A percentile compares a stretch with the other conserved stretches of the same genome.
These are phyloP conservation scores for Penicillium sp. DNA, from an alignment of 2,329 filamentous ascomycete genomes.

Conservation along the genomic window DNA sequence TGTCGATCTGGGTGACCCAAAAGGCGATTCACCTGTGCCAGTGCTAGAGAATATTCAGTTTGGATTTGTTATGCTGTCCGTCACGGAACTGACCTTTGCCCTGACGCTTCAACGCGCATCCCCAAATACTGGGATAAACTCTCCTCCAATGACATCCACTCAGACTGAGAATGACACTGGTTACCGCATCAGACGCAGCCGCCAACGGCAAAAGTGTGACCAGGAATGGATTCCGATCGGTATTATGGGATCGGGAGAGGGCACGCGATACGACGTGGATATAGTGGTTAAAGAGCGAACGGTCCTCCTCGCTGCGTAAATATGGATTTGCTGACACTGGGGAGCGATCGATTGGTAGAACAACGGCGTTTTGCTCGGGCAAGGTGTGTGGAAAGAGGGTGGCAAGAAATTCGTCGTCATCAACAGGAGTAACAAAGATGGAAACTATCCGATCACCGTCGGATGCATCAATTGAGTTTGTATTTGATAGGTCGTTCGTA, in stretches of 20 bases:
- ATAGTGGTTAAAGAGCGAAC: conserved; percentile 36
- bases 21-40: conserved; percentile 28
- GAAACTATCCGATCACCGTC: conserved; percentile 14
- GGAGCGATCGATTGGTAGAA: conserved; percentile 12
- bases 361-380: conserved; percentile 6
- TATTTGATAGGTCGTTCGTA: background rate
- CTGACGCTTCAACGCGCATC: conserved; percentile 29
- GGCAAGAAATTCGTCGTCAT: conserved; percentile 24
- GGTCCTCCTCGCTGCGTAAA: conserved; percentile 30
- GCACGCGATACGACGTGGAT: conserved; percentile 30
- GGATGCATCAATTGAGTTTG: conserved; percentile 9
- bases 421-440: conserved; percentile 12
- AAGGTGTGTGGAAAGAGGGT: conserved; percentile 21
- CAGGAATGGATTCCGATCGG: conserved; percentile 31
- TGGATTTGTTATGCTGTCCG: too few relatives aligned
- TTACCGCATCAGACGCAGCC: conserved; percentile 30
- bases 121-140: conserved; percentile 33
- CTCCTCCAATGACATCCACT: conserved; percentile 36
- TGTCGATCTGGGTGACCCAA: conserved; percentile 26
- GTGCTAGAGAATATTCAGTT: conserved; percentile 16
- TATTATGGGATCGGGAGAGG: conserved; percentile 27
- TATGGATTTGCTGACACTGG: conserved; percentile 24
- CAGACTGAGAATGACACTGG: conserved; percentile 31
- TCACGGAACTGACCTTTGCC: conserved; percentile 23
- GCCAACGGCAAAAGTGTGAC: conserved; percentile 32